Evolutionary conservation across 306 rosid species (phyloP).

Genomic region (Delonix regia): DNA sequence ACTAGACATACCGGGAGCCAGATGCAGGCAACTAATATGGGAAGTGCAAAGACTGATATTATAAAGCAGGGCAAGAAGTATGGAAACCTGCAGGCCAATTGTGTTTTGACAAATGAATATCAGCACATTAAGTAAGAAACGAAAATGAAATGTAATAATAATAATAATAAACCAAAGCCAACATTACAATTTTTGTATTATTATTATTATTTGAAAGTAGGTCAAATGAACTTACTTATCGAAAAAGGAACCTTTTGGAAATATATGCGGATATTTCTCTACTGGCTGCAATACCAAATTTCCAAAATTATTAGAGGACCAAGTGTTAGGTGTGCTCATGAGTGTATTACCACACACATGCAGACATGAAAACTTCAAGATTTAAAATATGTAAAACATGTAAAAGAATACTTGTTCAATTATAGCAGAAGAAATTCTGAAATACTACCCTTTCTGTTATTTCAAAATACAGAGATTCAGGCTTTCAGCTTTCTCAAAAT

Average conservation of each 20-base stretch:
- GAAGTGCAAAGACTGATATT: slow-evolving; percentile 41
- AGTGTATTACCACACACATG: background rate
- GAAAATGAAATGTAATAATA: background rate
- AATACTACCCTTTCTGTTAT: background rate
- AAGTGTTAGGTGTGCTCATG: background rate
- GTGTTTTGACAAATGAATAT: slow-evolving; percentile 21
- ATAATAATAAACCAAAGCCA: background rate
- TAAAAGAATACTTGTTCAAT: background rate
- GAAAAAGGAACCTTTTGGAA: slow-evolving; percentile 63
- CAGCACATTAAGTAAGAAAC: background rate
- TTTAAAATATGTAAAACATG: background rate
- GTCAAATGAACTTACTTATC: slow-evolving; percentile 64
- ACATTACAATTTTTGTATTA: background rate
- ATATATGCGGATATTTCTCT: slow-evolving; percentile 72
- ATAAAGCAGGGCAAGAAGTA: slow-evolving; percentile 47
- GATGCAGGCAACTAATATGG: slow-evolving; percentile 34
- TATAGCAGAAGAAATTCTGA: background rate
- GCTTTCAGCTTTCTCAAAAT: background rate
- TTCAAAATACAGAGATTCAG: background rate
- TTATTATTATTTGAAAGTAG: background rate
- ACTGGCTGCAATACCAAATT: slow-evolving; percentile 62
- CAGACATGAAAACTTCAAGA: background rate
- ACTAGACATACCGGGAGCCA: slow-evolving; percentile 53
- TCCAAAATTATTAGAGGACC: slow-evolving; percentile 13
- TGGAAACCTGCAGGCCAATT: slow-evolving; percentile 46